Evolutionary conservation across 2,329 filamentous ascomycete genomes (phyloP), one percentile per base, ranked within the genome.

Genomic region (Alternaria sp.): DNA sequence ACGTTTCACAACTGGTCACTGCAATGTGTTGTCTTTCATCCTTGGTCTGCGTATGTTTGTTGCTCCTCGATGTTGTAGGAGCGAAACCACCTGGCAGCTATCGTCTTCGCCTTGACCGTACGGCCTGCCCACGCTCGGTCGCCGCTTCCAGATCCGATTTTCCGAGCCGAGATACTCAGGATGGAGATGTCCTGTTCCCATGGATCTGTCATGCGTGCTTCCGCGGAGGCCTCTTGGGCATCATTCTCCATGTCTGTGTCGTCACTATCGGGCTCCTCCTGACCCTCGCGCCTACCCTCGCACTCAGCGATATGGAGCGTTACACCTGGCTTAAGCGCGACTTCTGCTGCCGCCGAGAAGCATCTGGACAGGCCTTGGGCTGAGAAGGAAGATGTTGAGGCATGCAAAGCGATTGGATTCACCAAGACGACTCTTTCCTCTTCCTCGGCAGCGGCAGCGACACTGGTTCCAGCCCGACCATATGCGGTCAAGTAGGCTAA

Each of bases 341-440:
- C 84, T 61, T 93, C 90, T 9, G 92, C 85, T 2, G 92, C 78
- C 0, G 83, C 80, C 2, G 91, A 85, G n/a, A 88, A 83, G 1
- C 89, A 89, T 61, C 85, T 84, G 20, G 87, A 85, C 12, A 94
- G 77, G 0, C 91, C 92, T 78, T 94, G 92, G 0, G 89, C 90
- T 55, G 90, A 93, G 87, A 91, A 94, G 63, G 92, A 90, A 65
- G 88, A 88, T 0, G 90, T 91, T 58, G 87, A 84, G 23, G 87
- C 85, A 75, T 94, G 92, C 45, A 92, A 77, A 20, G 85, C 82
- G 15, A 94, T 73, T 45, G 91, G 84, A 55, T 90, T 89, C 70
- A 92, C 90, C 1, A 92, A 79, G 2, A 92, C 76, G 4, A 93
- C 84, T 76, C 66, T 71, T 54, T 71, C 58, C 18, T 54, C 53